phyloP scores from a whole-genome alignment of 148 eudicot genomes.

The Silene uniflora region DNA sequence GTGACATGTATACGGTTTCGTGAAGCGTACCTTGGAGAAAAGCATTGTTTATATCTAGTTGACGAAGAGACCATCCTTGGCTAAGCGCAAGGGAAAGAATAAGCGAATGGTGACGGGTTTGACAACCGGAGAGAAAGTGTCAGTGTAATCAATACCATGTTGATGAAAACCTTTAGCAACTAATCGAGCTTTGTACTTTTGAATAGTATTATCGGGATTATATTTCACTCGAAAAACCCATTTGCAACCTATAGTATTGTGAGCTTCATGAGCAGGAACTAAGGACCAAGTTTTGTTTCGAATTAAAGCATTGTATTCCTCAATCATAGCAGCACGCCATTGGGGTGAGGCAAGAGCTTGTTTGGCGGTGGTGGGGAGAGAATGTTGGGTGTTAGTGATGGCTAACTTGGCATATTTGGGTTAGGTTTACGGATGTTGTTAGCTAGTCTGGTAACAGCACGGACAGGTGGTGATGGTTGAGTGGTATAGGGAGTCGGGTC shows the following conservation, averaged over 20 bases:
- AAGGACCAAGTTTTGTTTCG: background rate
- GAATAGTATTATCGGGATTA: background rate
- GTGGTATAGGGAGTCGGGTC: background rate
- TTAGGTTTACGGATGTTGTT: background rate
- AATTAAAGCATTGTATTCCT: background rate
- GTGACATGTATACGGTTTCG: too few relatives aligned
- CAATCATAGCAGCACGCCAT: background rate
- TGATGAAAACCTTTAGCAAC: too few relatives aligned
- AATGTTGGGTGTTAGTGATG: too few relatives aligned
- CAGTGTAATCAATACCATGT: too few relatives aligned
- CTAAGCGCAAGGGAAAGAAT: too few relatives aligned
- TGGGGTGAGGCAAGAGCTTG: background rate
- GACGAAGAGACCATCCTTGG: too few relatives aligned
- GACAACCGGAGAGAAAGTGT: too few relatives aligned
- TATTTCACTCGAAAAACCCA: conserved; percentile 5
- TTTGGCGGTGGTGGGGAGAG: background rate
- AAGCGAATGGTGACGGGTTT: too few relatives aligned
- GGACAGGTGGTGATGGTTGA: too few relatives aligned
- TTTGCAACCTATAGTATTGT: background rate
- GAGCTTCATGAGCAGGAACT: background rate
- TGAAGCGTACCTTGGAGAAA: too few relatives aligned
- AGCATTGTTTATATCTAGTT: too few relatives aligned
- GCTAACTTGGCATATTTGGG: background rate
- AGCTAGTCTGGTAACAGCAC: background rate
- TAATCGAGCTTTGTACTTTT: too few relatives aligned